phyloP scores from a whole-genome alignment of 805 yeast genomes.

The Yarrowia sp. region DNA sequence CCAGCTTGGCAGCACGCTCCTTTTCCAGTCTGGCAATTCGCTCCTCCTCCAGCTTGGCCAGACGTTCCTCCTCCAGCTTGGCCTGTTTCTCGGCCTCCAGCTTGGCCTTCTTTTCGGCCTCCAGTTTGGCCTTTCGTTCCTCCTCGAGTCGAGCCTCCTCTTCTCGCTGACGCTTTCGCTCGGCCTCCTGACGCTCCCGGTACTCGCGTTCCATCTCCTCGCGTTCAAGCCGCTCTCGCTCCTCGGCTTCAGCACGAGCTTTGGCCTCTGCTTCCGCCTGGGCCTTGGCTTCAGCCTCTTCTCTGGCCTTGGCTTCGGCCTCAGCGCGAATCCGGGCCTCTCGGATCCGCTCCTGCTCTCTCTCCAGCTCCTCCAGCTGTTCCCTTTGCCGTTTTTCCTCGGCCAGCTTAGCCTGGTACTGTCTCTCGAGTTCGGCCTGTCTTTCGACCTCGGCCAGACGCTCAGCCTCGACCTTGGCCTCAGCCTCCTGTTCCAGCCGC shows the following conservation, averaged over 20 bases:
- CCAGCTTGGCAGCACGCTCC: background rate
- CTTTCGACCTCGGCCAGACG: background rate
- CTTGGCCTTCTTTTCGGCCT: background rate
- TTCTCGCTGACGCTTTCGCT: background rate
- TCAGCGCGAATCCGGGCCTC: background rate
- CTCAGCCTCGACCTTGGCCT: background rate
- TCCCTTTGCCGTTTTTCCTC: background rate
- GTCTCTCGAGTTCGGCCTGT: background rate
- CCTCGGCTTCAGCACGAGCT: background rate
- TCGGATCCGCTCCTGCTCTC: constrained; percentile 29
- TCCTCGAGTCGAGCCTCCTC: background rate
- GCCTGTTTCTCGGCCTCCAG: background rate
- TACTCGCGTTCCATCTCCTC: background rate
- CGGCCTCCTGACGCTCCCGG: background rate
- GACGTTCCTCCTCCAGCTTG: background rate
- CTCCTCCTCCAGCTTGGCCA: background rate
- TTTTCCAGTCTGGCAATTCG: background rate
- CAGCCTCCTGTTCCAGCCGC: background rate
- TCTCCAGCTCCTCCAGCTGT: constrained; percentile 10
- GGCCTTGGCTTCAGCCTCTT: background rate
- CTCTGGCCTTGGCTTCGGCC: background rate
- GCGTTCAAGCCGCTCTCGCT: background rate
- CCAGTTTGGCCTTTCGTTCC: background rate
- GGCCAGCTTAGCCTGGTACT: background rate
- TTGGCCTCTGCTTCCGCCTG: background rate